Evolutionary conservation across 129 eudicot genomes (phyloP).

Genomic region (Centaurea solstitialis): DNA sequence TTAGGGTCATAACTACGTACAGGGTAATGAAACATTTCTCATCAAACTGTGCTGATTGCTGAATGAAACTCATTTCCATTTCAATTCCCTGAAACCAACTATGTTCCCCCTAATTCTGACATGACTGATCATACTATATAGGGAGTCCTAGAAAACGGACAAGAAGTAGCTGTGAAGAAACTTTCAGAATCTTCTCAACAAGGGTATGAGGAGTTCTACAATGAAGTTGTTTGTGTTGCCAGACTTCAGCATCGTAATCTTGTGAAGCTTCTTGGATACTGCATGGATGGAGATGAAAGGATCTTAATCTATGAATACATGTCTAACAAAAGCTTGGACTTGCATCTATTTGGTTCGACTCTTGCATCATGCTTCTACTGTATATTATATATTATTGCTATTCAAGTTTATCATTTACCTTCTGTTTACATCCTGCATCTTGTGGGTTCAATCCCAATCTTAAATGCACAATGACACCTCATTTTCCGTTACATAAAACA

Average conservation of each 20-base stretch:
- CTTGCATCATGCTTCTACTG: not conserved
- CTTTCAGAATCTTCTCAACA: constrained; percentile 44
- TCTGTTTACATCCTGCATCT: not conserved
- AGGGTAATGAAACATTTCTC: not conserved
- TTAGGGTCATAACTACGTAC: not conserved
- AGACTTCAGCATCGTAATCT: constrained; percentile 33
- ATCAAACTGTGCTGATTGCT: not conserved
- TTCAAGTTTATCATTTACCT: not conserved
- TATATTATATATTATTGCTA: not conserved
- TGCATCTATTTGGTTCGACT: constrained; percentile 31
- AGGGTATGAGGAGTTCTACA: constrained; percentile 43
- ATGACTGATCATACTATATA: not conserved
- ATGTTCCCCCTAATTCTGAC: not conserved
- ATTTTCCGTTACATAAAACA: not conserved
- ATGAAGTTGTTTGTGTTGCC: constrained; percentile 36
- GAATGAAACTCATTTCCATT: not conserved
- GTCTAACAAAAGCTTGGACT: constrained; percentile 47
- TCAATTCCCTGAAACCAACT: not conserved
- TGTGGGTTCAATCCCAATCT: not conserved
- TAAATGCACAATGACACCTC: not conserved
- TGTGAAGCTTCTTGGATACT: constrained; percentile 29
- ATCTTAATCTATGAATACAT: constrained; percentile 47
- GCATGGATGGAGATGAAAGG: constrained; percentile 24
- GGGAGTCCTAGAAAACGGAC: constrained; percentile 26
- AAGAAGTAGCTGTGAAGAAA: constrained; percentile 46